A percentile compares a stretch with the other conserved stretches of the same genome.
Conservation (phyloP, 139 green algal genomes). For the Chlorella sp. region DNA sequence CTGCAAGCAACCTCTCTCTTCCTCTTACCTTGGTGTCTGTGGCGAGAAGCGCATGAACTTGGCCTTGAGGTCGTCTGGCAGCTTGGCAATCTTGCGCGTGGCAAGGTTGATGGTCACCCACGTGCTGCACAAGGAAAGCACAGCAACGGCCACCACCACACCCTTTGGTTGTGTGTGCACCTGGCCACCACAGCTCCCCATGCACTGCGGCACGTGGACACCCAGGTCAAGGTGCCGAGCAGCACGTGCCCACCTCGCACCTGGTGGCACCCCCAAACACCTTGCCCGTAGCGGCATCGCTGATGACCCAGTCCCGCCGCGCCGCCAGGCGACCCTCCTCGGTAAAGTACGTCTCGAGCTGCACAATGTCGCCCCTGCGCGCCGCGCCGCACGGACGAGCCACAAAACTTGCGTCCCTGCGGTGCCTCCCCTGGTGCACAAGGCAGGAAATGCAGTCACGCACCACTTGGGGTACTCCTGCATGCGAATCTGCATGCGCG, state of each 20-base stretch:
- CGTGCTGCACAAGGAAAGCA: too few relatives aligned
- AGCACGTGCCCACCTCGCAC: constrained; percentile 29
- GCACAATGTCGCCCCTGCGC: constrained; percentile 44
- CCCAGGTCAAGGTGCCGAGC: background rate
- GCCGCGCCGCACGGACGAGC: too few relatives aligned
- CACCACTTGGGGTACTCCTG: constrained; percentile 82
- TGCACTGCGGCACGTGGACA: background rate
- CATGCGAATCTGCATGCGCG: constrained; percentile 87
- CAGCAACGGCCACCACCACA: too few relatives aligned
- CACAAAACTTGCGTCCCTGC: too few relatives aligned
- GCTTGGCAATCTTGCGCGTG: constrained; percentile 64
- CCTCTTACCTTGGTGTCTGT: constrained; percentile 20
- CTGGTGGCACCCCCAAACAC: constrained; percentile 75
- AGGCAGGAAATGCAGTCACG: background rate
- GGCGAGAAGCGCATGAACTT: constrained; percentile 46
- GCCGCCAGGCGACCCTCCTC: constrained; percentile 69
- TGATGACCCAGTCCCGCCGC: constrained; percentile 77
- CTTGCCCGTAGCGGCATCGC: constrained; percentile 42
- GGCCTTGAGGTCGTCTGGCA: constrained; percentile 60
- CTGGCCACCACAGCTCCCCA: too few relatives aligned
- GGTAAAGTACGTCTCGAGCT: constrained; percentile 84
- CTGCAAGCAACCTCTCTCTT: too few relatives aligned
- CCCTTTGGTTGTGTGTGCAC: background rate
- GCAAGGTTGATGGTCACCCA: constrained; percentile 91
- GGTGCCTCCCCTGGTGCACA: too few relatives aligned